phyloP scores from a whole-genome alignment of 805 yeast species.

The Maudiozyma turicensis region DNA sequence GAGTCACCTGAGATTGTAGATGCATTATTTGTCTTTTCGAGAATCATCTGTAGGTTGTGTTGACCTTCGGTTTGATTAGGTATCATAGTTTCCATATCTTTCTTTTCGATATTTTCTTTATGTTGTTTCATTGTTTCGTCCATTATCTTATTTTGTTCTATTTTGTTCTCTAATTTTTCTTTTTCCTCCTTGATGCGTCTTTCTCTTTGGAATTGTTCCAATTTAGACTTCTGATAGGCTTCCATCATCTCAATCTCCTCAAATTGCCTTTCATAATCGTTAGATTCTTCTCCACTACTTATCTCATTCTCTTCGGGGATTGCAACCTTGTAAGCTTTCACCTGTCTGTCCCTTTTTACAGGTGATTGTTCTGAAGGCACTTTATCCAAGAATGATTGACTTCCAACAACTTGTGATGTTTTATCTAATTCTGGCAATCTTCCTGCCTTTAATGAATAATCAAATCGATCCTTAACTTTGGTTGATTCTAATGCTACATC shows the following conservation, averaged over 20 bases:
- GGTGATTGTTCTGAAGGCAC: constrained; percentile 18
- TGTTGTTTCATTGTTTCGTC: neutral
- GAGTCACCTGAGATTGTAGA: constrained; percentile 5
- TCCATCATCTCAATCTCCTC: constrained; percentile 32
- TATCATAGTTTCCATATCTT: neutral
- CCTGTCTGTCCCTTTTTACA: constrained; percentile 6
- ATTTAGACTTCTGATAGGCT: constrained; percentile 24
- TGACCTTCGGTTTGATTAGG: constrained; percentile 10
- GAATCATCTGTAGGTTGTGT: constrained; percentile 17
- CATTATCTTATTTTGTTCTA: constrained; percentile 16
- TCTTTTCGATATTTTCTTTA: neutral
- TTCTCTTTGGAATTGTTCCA: constrained; percentile 4
- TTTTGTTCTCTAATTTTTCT: constrained; percentile 33
- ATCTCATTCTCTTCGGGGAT: constrained; percentile 10
- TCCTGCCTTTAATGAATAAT: constrained; percentile 35
- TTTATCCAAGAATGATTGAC: constrained; percentile 26
- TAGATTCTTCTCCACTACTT: constrained; percentile 9
- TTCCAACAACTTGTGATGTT: constrained; percentile 14
- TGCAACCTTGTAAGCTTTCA: constrained; percentile 1
- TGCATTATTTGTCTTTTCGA: constrained; percentile 14
- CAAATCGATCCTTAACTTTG: constrained; percentile 19
- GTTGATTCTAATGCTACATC: constrained; percentile 42
- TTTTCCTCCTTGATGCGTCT: neutral
- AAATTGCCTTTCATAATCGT: constrained; percentile 19
- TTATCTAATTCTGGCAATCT: constrained; percentile 28